Evolutionary conservation across 768 basidiomycete genomes (phyloP), one percentile per base, ranked within the genome.

Genomic region (Rhizopogon vinicolor): DNA sequence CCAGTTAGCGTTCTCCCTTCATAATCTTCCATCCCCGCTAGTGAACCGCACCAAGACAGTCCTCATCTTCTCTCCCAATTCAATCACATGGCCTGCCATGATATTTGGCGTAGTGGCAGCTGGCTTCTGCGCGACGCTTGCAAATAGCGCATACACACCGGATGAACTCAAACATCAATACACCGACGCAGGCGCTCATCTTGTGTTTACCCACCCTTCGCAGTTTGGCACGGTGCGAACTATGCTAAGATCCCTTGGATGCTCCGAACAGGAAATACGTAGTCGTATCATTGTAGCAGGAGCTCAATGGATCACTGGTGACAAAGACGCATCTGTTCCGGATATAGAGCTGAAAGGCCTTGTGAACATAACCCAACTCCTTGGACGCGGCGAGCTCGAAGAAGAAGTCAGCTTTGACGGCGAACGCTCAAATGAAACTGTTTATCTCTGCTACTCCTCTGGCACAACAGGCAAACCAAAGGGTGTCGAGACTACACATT

Each of bases 381-480:
- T 87, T 19, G 70, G 70, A 0, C 66, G 74, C 2, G 82, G 87
- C 3, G 65, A 69, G 13, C 72, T 89, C 10, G 55, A 61, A 10
- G 62, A 72, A 4, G 86, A 88, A 63, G 84, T 81, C 59, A 73
- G 69, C 60, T 83, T 86, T 48, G 75, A 82, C 12, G 83, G 79
- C 0, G 59, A 74, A 0, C 64, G 72, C 18, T 74, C 83, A 2
- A 64, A 84, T 52, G 84, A 87, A 61, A 89, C 89, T 0, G 68
- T 74, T 3, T 82, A 82, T 59, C 63, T 91, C 40, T 89, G 86
- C 55, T 90, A 90, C 55, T 74, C 71, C 6, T 72, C 71, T 65
- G 90, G 90, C 5, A 92, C 90, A 1, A 90, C 87, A 0, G 88
- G 90, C 2, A 83, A 84, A 58, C 85, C 91, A 2, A 93, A 93